Conservation (phyloP, 306 rosid genomes). For the Cyamopsis tetragonoloba region DNA sequence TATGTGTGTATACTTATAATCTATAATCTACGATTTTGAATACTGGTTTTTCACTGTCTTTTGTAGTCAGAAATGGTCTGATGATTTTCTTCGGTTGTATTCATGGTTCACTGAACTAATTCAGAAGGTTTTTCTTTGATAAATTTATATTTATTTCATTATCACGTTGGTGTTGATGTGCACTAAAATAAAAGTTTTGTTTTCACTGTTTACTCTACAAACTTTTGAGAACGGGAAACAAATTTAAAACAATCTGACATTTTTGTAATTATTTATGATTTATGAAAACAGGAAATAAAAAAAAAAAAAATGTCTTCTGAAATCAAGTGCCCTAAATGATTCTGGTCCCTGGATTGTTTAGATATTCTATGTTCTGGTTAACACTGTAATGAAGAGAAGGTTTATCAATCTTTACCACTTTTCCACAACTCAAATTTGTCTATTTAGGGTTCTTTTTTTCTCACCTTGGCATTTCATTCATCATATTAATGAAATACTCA, state of each 20-base stretch:
- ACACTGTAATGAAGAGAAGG: background rate
- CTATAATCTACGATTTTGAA: background rate
- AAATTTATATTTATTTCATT: conserved; percentile 8
- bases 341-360: background rate
- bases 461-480: background rate
- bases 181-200: no score
- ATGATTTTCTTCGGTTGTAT: conserved; percentile 1
- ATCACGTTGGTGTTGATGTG: background rate
- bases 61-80: background rate
- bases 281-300: no score
- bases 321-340: no score
- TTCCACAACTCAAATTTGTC: background rate
- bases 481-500: conserved; percentile 6
- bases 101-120: background rate
- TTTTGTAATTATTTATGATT: no score
- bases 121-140: background rate
- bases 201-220: no score
- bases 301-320: no score
- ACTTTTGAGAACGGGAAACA: no score
- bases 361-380: background rate
- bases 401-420: conserved; percentile 6
- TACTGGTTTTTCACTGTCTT: no score
- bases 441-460: conserved; percentile 9
- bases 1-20: no score
- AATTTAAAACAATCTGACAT: no score